These are phyloP conservation scores for Agrocybe pediades DNA, from an alignment of 768 basidiomycete genomes.

Conservation along the genomic window DNA sequence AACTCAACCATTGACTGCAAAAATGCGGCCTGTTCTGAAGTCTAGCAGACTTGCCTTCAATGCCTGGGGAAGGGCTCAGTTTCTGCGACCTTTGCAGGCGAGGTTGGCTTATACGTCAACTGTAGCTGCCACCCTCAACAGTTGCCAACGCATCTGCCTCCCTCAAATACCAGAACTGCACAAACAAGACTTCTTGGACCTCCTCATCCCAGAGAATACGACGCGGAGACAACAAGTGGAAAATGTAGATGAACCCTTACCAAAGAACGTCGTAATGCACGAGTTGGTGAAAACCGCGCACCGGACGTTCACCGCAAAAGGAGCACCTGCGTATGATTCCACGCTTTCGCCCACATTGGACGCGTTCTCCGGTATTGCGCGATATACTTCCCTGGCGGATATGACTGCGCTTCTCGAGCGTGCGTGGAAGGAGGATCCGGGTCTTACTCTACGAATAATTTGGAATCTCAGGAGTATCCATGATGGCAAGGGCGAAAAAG, in stretches of 20 bases:
- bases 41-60: no score
- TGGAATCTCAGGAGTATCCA: conserved; percentile 73
- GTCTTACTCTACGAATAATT: conserved; percentile 62
- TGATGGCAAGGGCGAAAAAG: conserved; percentile 64
- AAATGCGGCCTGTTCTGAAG: no score
- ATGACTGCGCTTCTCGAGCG: conserved; percentile 40
- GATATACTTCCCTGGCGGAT: conserved; percentile 12
- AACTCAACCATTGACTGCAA: no score
- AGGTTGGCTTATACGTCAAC: no score
- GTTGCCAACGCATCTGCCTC: conserved; percentile 21
- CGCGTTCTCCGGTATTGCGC: conserved; percentile 51
- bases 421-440: conserved; percentile 61
- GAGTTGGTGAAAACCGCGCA: conserved; percentile 45
- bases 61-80: neutral
- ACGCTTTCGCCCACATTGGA: conserved; percentile 56
- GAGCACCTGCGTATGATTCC: conserved; percentile 50
- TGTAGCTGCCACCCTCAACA: no score
- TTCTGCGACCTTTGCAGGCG: neutral
- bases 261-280: conserved; percentile 54
- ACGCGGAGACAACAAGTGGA: no score
- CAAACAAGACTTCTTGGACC: conserved; percentile 55
- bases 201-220: conserved; percentile 48
- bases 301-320: conserved; percentile 51
- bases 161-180: conserved; percentile 62
- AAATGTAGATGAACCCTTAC: conserved; percentile 1